Conservation (phyloP, 1,139 yeast genomes). For the Meyerozyma sp. region DNA sequence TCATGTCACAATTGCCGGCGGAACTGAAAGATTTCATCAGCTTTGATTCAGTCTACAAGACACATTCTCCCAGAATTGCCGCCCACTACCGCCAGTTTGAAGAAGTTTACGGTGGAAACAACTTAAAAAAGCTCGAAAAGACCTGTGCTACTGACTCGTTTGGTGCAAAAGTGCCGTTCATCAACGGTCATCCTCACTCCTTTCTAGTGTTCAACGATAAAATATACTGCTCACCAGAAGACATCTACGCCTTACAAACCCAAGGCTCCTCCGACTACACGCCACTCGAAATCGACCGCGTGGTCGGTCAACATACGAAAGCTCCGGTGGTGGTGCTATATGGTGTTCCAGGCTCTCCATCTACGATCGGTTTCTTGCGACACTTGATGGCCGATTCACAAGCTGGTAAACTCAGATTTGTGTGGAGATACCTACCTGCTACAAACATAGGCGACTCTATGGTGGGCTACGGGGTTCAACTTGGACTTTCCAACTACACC, state of each 20-base stretch:
- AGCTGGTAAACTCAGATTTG: constrained; percentile 63
- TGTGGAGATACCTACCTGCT: constrained; percentile 63
- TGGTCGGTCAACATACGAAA: constrained; percentile 41
- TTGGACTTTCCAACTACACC: constrained; percentile 11
- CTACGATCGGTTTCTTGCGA: constrained; percentile 53
- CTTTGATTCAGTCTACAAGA: constrained; percentile 48
- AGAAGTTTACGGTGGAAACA: constrained; percentile 17
- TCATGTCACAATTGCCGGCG: constrained; percentile 17
- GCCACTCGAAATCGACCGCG: constrained; percentile 50
- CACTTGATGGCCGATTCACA: constrained; percentile 57
- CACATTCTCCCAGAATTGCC: constrained; percentile 56
- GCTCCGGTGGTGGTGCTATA: constrained; percentile 45
- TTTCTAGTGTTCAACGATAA: constrained; percentile 52
- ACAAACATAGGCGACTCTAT: constrained; percentile 27
- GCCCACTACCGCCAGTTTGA: constrained; percentile 55
- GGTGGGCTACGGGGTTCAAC: constrained; percentile 63
- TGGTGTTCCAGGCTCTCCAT: constrained; percentile 44
- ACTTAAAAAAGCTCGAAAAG: constrained; percentile 11
- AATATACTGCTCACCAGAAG: constrained; percentile 60
- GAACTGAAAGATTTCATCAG: constrained; percentile 35
- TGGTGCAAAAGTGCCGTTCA: constrained; percentile 17
- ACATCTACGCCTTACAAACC: constrained; percentile 63
- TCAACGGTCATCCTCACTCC: constrained; percentile 22
- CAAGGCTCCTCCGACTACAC: constrained; percentile 16
- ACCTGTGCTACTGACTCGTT: constrained; percentile 32